Percentiles rank a stretch among this genome's conserved stretches.
Conservation (phyloP, 148 eudicot species). For the Agrostemma githago region DNA sequence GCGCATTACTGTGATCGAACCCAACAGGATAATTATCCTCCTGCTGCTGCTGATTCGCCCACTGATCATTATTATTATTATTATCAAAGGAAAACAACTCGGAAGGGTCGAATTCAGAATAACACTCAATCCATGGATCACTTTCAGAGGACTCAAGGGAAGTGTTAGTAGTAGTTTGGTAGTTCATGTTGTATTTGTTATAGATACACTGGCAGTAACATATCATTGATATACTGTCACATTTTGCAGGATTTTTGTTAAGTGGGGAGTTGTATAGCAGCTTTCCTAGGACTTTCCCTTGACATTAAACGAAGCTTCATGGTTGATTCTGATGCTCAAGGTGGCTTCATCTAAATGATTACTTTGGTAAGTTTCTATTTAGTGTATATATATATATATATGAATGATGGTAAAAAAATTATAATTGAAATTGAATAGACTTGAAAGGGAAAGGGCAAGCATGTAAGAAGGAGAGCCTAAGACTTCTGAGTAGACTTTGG, state of each 20-base stretch:
- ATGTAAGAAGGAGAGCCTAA: conserved; percentile 16
- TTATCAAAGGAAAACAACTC: conserved; percentile 31
- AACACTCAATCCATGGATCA: conserved; percentile 27
- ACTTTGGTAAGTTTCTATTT: not conserved
- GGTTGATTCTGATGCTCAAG: conserved; percentile 21
- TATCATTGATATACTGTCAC: conserved; percentile 19
- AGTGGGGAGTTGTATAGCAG: conserved; percentile 3
- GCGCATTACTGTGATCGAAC: conserved; percentile 15
- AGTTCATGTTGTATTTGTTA: conserved; percentile 18
- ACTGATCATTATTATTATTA: not conserved
- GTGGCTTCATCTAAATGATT: conserved; percentile 20
- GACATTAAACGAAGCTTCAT: conserved; percentile 37
- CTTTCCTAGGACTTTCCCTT: conserved; percentile 40
- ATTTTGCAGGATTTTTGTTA: not conserved
- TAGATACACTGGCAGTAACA: conserved; percentile 12
- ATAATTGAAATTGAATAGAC: not conserved
- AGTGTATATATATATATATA: not conserved
- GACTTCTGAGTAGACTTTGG: conserved; percentile 32
- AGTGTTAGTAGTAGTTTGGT: conserved; percentile 12
- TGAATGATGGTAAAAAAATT: conserved; percentile 1
- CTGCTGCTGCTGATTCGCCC: conserved; percentile 17
- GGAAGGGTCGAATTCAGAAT: conserved; percentile 34
- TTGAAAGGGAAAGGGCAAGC: conserved; percentile 17
- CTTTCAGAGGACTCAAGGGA: conserved; percentile 36
- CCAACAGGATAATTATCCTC: conserved; percentile 11